phyloP scores from a whole-genome alignment of 2,329 filamentous ascomycete genomes.

The Pseudocercospora cruenta region DNA sequence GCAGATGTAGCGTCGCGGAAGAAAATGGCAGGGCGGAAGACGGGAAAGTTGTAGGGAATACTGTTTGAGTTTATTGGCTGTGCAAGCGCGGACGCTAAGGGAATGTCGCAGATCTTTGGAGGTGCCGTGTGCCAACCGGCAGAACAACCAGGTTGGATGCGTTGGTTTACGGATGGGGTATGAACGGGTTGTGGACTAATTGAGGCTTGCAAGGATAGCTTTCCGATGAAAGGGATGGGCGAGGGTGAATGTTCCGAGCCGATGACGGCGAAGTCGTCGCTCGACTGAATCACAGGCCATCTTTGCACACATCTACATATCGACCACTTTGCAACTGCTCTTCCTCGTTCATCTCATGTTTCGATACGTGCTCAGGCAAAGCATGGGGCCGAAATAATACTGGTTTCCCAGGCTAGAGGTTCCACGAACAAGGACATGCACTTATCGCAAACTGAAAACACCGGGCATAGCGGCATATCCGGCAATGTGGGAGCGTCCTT shows the following conservation, averaged over 20 bases:
- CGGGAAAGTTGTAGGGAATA: neutral
- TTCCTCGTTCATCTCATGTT: too few species aligned
- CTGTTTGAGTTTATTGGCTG: neutral
- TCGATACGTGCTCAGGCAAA: too few species aligned
- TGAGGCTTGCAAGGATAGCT: neutral
- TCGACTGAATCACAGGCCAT: neutral
- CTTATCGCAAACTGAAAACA: too few species aligned
- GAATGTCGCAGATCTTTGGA: constrained; percentile 2
- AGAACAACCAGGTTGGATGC: constrained; percentile 3
- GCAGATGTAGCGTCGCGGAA: constrained; percentile 3
- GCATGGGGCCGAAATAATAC: too few species aligned
- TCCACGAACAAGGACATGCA: too few species aligned
- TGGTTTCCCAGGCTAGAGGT: too few species aligned
- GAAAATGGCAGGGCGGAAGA: neutral
- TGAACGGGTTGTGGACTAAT: neutral
- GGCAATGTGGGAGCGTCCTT: too few species aligned
- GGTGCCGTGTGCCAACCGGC: neutral
- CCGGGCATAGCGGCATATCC: too few species aligned
- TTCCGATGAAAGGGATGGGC: neutral
- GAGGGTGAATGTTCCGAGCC: neutral
- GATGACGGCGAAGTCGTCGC: neutral
- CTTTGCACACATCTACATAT: neutral
- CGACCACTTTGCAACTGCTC: too few species aligned
- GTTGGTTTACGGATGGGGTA: neutral
- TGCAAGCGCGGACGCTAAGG: neutral